A percentile compares a stretch with the other conserved stretches of the same genome.
These are phyloP conservation scores for Panellus pusillus DNA, from an alignment of 768 basidiomycete species.

Conservation along the genomic window DNA sequence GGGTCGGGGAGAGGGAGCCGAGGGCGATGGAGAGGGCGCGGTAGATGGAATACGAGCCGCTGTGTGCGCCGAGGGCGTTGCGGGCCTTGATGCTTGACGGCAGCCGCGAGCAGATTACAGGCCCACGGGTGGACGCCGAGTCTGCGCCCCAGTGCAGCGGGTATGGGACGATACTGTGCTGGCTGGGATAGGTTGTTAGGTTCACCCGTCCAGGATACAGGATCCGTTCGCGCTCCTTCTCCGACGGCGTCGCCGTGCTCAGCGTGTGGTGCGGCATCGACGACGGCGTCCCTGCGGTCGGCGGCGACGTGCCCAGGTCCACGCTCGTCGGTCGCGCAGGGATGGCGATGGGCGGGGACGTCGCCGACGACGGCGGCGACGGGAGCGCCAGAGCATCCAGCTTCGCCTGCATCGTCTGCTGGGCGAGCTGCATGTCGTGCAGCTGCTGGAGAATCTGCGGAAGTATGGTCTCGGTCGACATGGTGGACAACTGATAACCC, in stretches of 20 bases:
- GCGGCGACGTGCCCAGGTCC: too few species aligned
- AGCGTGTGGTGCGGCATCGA: conserved; percentile 23
- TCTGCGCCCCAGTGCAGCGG: conserved; percentile 81
- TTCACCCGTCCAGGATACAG: conserved; percentile 84
- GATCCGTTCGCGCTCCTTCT: conserved; percentile 70
- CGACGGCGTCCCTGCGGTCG: conserved; percentile 15
- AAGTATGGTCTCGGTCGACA: conserved; percentile 54
- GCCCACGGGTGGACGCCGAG: conserved; percentile 68
- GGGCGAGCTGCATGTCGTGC: conserved; percentile 67
- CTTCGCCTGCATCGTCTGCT: conserved; percentile 80
- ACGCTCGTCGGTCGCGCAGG: not conserved
- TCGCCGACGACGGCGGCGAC: not conserved
- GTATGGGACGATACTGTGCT: conserved; percentile 82
- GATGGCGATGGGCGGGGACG: conserved; percentile 13
- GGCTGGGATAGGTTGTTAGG: conserved; percentile 91
- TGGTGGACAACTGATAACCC: conserved; percentile 9
- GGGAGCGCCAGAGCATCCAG: conserved; percentile 35
- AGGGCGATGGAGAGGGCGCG: conserved; percentile 91
- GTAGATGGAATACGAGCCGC: conserved; percentile 93
- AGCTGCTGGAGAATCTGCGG: conserved; percentile 75
- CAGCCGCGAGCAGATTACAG: conserved; percentile 86
- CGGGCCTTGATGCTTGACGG: conserved; percentile 82
- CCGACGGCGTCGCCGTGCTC: conserved; percentile 27
- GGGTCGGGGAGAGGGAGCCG: conserved; percentile 73
- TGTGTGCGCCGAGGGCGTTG: conserved; percentile 93